Evolutionary conservation across 495 filamentous ascomycete genomes (phyloP).

Genomic region (Penicillium ucsense): DNA sequence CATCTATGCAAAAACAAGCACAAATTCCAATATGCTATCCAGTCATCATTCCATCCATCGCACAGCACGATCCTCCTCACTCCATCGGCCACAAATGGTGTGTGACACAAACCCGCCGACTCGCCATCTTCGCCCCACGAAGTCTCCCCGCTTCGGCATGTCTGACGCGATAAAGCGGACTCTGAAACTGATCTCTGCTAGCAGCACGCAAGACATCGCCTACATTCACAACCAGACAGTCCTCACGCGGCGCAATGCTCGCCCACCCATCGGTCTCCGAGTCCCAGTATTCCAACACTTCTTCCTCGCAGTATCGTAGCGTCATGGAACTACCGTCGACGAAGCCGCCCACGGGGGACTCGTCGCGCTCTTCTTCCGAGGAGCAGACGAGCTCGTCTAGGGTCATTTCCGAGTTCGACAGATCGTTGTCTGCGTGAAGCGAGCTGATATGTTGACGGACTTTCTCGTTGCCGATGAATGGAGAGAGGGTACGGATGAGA

Average conservation of each 20-base stretch:
- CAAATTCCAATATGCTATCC: too few relatives aligned
- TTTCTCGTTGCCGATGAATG: conserved; percentile 1
- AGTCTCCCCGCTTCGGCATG: background rate
- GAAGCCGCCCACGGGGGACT: background rate
- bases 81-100: background rate
- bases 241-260: background rate
- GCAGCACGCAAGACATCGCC: background rate
- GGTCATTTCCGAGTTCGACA: background rate
- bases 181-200: background rate
- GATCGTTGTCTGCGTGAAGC: background rate
- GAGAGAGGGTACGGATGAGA: background rate
- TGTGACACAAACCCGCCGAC: background rate
- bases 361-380: background rate
- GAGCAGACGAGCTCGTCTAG: background rate
- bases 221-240: background rate
- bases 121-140: too few relatives aligned
- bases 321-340: background rate
- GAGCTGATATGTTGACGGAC: background rate
- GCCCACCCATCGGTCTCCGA: background rate
- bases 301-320: background rate
- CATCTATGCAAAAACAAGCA: too few relatives aligned
- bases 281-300: background rate
- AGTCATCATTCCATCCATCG: background rate
- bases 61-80: background rate
- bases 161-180: background rate